Conservation (phyloP, 306 rosid genomes). For the Trifolium fragiferum region DNA sequence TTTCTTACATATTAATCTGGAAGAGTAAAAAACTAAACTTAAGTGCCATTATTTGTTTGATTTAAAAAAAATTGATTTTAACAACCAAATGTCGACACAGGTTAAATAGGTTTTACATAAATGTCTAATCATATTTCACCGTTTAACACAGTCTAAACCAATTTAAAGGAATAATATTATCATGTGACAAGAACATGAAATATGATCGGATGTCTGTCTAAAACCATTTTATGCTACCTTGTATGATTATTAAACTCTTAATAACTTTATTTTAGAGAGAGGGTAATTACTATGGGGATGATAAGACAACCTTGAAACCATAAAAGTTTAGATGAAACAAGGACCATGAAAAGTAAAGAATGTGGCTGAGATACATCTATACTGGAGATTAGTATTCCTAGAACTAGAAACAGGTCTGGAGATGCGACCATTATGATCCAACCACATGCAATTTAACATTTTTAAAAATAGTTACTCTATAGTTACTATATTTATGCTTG, state of each 20-base stretch:
- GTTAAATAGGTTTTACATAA: background rate
- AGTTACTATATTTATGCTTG: background rate
- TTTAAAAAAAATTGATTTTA: background rate
- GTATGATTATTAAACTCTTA: background rate
- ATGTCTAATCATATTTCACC: background rate
- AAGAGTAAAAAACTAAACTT: background rate
- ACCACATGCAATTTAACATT: slow-evolving; percentile 8
- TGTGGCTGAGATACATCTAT: slow-evolving; percentile 7
- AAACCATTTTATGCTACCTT: background rate
- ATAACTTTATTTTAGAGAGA: background rate
- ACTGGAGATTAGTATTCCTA: background rate
- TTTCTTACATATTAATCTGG: background rate
- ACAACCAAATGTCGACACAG: background rate
- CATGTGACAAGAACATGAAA: background rate
- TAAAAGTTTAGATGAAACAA: background rate
- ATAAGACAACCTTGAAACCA: background rate
- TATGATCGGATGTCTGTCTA: background rate
- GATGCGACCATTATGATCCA: slow-evolving; percentile 16
- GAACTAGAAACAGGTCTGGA: no score
- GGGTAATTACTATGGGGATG: background rate
- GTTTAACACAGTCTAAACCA: background rate
- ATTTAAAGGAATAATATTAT: background rate
- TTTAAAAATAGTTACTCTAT: slow-evolving; percentile 2
- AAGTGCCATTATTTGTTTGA: background rate
- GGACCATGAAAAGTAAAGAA: slow-evolving; percentile 1